Base-by-base conservation (phyloP, 345 rosid genomes). In the Alliaria petiolata region DNA sequence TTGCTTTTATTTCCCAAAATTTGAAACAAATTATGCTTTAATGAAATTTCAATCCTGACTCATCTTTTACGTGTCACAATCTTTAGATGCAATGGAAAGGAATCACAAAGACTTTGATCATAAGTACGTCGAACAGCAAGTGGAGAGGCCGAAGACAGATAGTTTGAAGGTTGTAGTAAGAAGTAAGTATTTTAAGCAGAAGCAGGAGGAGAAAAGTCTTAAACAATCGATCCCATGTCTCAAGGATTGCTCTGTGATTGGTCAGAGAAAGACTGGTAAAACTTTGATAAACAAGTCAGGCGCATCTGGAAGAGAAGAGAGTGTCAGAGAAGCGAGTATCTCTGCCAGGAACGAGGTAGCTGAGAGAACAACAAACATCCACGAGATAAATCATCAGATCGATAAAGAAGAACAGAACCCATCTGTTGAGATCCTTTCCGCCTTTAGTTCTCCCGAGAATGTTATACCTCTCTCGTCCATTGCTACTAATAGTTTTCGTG, bases 181-280 rank as follows among this genome's bases (percentile, higher is more conserved):
- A 79, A 89, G 97, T 84, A 72, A 82, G 30, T 93, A 81, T 77
- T 89, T 87, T 47, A 83, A 81, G 79, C 82, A 78, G 45, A 86
- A 89, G 76, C 80, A 84, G 71, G 79, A 5, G 20, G 70, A 61
- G 31, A 71, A 68, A 76, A 82, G 47, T 72, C 66, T 45, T 7
- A 76, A 47, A 28, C 61, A 56, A 65, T 39, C 76, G 46, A 7
- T 50, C 35, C 50, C 47, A 54, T 76, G 46, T 69, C 60, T 76
- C 53, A 55, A 12, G 63, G 79, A 76, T 56, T 55, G 71, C 62
- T 76, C 79, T 76, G 13, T 45, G 70, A 55, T n/a, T 36, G 50
- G 31, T 54, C 75, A 62, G 66, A 69, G 34, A 62, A 62, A 45
- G 28, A 57, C 38, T 16, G 62, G 40, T 76, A 64, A 42, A 38